Base-by-base conservation (phyloP, 768 basidiomycete genomes). In the Lactarius trivialis region DNA sequence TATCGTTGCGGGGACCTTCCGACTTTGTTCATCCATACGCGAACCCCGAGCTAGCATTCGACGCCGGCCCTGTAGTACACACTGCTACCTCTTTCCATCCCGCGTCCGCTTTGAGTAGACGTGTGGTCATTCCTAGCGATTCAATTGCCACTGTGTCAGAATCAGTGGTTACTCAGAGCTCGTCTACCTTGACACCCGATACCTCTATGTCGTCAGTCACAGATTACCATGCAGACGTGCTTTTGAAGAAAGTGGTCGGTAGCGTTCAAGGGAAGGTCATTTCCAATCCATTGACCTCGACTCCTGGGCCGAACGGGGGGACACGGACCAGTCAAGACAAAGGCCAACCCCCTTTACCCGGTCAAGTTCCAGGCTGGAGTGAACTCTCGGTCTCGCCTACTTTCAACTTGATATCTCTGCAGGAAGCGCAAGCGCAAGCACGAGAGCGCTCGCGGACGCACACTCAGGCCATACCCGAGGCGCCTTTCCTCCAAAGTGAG, bases 11-110 rank as follows among this genome's bases (percentile, higher is more conserved):
- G 1, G 50, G 57, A 2, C 68, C 60, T 7, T 67, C 70, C 21
- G 73, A 75, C 19, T 78, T 76, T 60, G 69, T 80, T 41, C 90
- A 92, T 74, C 90, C 90, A 30, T 92, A 90, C 70, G 90, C 90
- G 56, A 90, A 91, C 68, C 89, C 89, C 8, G 86, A 90, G 64
- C 75, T 88, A 50, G 81, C 81, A 34, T 71, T 74, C 30, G 74
- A 74, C 39, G n/a, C 33, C 21, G 49, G 55, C 48, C 56, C 52
- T 4, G 41, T 63, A 32, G 41, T 60, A 32, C 59, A 54, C 43
- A 34, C 34, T 7, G 71, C 75, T 54, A 70, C 77, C 58, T 67
- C 76, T 50, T 75, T 75, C 53, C 67, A 68, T 58, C 68, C 70
- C 30, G 65, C 70, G 11, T 52, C 67, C 67, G n/a, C 70, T 73